Percentiles rank a stretch among this genome's conserved stretches.
phyloP scores from a whole-genome alignment of 176 grass and related monocot genomes.

The Carex myosuroides region DNA sequence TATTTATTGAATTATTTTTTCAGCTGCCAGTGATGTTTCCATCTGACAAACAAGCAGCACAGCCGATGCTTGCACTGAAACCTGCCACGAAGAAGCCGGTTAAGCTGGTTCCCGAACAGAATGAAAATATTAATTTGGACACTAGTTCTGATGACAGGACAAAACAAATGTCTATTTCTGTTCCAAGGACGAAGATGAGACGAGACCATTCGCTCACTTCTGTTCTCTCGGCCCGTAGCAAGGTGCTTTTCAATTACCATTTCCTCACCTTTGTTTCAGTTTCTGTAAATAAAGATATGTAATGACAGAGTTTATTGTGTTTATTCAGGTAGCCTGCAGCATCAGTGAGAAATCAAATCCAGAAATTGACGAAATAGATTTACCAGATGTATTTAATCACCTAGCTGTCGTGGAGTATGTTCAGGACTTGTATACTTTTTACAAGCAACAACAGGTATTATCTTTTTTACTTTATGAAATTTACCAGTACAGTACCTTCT shows the following conservation, averaged over 20 bases:
- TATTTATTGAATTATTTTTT: background rate
- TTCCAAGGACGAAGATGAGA: constrained; percentile 43
- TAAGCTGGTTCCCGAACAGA: constrained; percentile 17
- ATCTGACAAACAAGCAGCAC: constrained; percentile 7
- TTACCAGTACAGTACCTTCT: background rate
- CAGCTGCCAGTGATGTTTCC: constrained; percentile 27
- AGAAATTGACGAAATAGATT: constrained; percentile 64
- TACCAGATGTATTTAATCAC: constrained; percentile 43
- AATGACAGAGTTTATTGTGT: background rate
- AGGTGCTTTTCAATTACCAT: constrained; percentile 33
- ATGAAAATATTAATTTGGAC: constrained; percentile 34
- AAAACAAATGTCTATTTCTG: background rate
- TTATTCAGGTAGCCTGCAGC: constrained; percentile 43
- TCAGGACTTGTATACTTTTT: constrained; percentile 77
- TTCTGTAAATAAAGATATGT: background rate
- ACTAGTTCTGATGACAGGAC: background rate
- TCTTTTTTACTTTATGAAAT: background rate
- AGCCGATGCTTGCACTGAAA: constrained; percentile 19
- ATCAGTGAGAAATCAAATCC: constrained; percentile 34
- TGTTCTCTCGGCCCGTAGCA: constrained; percentile 69
- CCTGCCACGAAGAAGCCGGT: constrained; percentile 28
- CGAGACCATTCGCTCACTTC: constrained; percentile 49
- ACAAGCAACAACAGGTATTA: constrained; percentile 63
- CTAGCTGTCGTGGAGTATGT: constrained; percentile 84
- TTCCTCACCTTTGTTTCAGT: background rate